Evolutionary conservation across 139 green algal genomes (phyloP).

Genomic region (Chlorella vulgaris): DNA sequence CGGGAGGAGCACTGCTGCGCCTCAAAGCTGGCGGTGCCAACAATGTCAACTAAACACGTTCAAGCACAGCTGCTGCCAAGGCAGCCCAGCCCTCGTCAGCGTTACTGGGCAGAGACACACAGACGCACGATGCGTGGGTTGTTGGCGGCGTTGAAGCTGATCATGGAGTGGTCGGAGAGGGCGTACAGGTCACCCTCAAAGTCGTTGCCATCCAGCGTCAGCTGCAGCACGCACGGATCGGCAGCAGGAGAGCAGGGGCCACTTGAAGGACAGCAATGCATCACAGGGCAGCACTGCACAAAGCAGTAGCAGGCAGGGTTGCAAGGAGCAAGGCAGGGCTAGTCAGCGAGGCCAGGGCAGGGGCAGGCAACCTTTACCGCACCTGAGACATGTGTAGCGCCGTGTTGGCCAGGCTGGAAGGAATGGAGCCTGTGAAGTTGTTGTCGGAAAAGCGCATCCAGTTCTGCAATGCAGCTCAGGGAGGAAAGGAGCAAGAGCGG

Average conservation of each 20-base stretch:
- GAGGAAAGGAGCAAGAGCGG: background rate
- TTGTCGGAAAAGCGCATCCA: conserved; percentile 31
- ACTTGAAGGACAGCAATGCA: no score
- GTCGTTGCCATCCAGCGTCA: conserved; percentile 37
- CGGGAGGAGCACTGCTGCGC: background rate
- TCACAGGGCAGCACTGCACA: no score
- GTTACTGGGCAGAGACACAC: no score
- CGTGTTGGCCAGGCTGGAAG: background rate
- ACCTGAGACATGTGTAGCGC: background rate
- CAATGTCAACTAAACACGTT: background rate
- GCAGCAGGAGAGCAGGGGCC: background rate
- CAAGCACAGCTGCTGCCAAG: no score
- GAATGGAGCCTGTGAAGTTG: background rate
- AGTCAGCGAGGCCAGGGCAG: no score
- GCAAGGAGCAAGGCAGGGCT: background rate
- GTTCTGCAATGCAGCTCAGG: background rate
- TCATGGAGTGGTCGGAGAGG: conserved; percentile 30
- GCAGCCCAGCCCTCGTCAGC: no score
- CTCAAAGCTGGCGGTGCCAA: background rate
- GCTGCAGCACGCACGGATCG: background rate
- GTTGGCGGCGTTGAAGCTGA: conserved; percentile 26
- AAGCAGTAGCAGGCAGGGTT: no score
- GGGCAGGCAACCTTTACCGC: no score
- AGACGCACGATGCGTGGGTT: conserved; percentile 47
- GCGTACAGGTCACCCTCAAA: conserved; percentile 48